Evolutionary conservation across 305 asterid species (phyloP).

Genomic region (Salvia sclarea): DNA sequence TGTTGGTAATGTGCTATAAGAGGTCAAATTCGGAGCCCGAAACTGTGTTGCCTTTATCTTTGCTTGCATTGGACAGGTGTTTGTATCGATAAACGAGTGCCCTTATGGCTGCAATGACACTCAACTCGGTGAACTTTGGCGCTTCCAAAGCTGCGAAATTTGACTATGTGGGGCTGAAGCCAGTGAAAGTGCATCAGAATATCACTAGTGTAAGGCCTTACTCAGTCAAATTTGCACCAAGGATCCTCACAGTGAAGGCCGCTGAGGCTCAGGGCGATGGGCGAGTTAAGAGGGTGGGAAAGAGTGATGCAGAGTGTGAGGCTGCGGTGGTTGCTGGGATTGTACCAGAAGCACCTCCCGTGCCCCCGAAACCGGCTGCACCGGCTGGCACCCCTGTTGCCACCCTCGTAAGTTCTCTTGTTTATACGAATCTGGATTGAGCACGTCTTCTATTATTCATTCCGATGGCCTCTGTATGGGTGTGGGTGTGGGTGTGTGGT

Average conservation of each 20-base stretch:
- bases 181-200: constrained; percentile 34
- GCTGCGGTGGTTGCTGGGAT: constrained; percentile 86
- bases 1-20: background rate
- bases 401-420: constrained; percentile 53
- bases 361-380: constrained; percentile 64
- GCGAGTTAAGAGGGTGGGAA: constrained; percentile 49
- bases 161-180: constrained; percentile 46
- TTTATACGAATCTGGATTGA: background rate
- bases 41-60: background rate
- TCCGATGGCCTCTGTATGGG: background rate
- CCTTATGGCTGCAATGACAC: constrained; percentile 52
- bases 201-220: constrained; percentile 33
- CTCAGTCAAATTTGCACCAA: constrained; percentile 29
- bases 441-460: background rate
- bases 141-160: constrained; percentile 41
- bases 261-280: constrained; percentile 41
- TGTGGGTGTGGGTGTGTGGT: background rate
- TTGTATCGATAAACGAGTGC: constrained; percentile 18
- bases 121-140: constrained; percentile 42
- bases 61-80: background rate
- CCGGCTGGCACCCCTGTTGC: constrained; percentile 78
- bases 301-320: constrained; percentile 73
- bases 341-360: constrained; percentile 85
- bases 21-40: background rate
- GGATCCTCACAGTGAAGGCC: constrained; percentile 46